Conservation (phyloP, 306 rosid genomes). For the Pyrus pyrifolia region DNA sequence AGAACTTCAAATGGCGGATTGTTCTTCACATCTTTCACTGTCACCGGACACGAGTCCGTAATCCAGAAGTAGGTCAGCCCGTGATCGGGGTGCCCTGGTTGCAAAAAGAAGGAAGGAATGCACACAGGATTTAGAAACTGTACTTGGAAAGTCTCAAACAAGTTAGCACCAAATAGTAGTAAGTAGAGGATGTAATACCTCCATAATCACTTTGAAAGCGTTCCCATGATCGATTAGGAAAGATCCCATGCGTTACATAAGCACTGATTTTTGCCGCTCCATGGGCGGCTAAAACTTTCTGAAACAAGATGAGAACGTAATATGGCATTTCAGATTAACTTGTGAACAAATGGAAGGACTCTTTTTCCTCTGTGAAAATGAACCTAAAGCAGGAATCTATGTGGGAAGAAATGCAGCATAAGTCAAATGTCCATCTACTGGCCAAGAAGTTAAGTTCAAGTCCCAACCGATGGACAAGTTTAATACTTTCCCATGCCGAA, state of each 20-base stretch:
- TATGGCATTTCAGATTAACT: background rate
- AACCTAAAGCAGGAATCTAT: background rate
- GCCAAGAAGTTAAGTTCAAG: background rate
- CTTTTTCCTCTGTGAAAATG: background rate
- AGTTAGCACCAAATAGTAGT: background rate
- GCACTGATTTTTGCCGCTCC: slow-evolving; percentile 94
- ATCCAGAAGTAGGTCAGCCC: slow-evolving; percentile 90
- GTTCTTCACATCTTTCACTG: slow-evolving; percentile 62
- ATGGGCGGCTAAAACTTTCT: slow-evolving; percentile 86
- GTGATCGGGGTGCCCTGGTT: slow-evolving; percentile 63
- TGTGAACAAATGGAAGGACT: background rate
- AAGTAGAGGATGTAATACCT: slow-evolving; percentile 45
- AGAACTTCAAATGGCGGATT: slow-evolving; percentile 84
- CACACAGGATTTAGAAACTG: background rate
- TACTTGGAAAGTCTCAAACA: background rate
- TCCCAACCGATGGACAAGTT: background rate
- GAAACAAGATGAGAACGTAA: slow-evolving; percentile 21
- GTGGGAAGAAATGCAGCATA: background rate
- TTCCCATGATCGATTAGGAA: slow-evolving; percentile 87
- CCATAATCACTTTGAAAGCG: slow-evolving; percentile 70
- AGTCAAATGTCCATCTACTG: background rate
- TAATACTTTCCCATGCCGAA: background rate
- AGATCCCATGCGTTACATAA: slow-evolving; percentile 94
- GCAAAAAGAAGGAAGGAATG: background rate
- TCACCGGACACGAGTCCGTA: slow-evolving; percentile 86